Conservation (phyloP, 768 basidiomycete genomes). For the Leccinum boreale region DNA sequence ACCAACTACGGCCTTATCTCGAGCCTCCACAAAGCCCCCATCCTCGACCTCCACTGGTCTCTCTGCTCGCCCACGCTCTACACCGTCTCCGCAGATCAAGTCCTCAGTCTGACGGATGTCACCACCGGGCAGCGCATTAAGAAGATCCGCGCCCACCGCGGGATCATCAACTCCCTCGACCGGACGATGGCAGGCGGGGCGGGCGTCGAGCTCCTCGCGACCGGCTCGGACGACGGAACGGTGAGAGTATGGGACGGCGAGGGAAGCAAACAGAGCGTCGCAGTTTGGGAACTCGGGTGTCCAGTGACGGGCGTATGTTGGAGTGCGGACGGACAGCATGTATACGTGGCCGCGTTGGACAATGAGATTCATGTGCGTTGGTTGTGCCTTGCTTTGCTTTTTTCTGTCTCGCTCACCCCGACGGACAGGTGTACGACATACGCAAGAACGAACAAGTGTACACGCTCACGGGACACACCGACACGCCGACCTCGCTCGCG, state of each 20-base stretch:
- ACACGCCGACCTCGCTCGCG: constrained; percentile 91
- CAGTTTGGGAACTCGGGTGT: constrained; percentile 80
- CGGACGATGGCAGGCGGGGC: constrained; percentile 81
- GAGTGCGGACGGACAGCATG: constrained; percentile 85
- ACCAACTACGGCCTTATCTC: constrained; percentile 88
- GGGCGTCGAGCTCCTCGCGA: constrained; percentile 81
- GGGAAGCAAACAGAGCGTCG: constrained; percentile 65
- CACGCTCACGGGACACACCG: constrained; percentile 78
- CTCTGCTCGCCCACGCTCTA: constrained; percentile 69
- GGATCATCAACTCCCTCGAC: constrained; percentile 88
- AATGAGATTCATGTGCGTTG: constrained; percentile 89
- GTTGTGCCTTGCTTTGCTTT: too few relatives aligned
- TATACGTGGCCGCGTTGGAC: constrained; percentile 92
- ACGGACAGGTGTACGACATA: constrained; percentile 76
- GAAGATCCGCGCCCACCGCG: constrained; percentile 85
- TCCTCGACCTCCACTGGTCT: constrained; percentile 91
- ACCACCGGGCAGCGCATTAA: constrained; percentile 79
- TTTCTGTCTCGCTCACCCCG: too few relatives aligned
- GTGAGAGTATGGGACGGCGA: constrained; percentile 93
- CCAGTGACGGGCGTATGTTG: constrained; percentile 92
- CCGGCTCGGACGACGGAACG: constrained; percentile 89
- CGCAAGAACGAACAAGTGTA: constrained; percentile 82
- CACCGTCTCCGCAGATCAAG: constrained; percentile 89
- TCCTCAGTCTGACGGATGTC: constrained; percentile 71
- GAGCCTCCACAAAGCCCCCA: constrained; percentile 83